Evolutionary conservation across 768 basidiomycete species (phyloP), one percentile per base, ranked within the genome.

Genomic region (Rhodosporidiobolus sp.): DNA sequence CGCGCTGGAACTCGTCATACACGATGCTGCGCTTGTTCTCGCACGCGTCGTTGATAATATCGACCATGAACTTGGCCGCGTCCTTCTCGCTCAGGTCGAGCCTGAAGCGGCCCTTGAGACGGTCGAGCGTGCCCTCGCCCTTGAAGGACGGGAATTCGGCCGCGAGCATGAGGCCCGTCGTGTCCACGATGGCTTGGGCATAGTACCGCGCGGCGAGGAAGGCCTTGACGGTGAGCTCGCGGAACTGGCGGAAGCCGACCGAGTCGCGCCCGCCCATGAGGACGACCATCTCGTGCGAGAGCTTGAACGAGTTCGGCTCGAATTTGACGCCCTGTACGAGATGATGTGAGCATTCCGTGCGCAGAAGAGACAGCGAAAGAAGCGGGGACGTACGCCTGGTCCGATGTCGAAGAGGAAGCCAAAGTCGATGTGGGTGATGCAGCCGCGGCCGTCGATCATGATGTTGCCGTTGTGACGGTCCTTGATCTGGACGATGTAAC

Each of bases 401-500:
- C 72, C 95, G 88, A 99, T 99, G 81, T 99, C 95, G 77, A 96
- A 96, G 63, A 96, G 81, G 83, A 96, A 96, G 1, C 94, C 94
- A 77, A 96, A 94, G 82, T 96, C 92, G 76, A 99, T 87, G 80
- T 99, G 96, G 8, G 97, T 86, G 69, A 99, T 95, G 80, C 97
- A 94, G 0, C 96, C 96, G 70, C 94, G 91, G 4, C 90, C 93
- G 80, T 98, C 96, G 70, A 99, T 94, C 95, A 99, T 97, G 80
- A 99, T 98, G 80, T 99, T 99, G 38, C 96, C 96, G 79, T 99
- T 99, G 81, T 99, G 96, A 50, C 96, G 84, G 80, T 99, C 96
- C 83, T 99, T 99, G 83, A 99, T 94, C 81, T 99, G 96, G 55
- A 98, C 82, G 76, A 99, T 93, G 80, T 96, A 98, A 81, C 95